phyloP scores from a whole-genome alignment of 2,329 filamentous ascomycete genomes.

The Xylaria arbuscula region DNA sequence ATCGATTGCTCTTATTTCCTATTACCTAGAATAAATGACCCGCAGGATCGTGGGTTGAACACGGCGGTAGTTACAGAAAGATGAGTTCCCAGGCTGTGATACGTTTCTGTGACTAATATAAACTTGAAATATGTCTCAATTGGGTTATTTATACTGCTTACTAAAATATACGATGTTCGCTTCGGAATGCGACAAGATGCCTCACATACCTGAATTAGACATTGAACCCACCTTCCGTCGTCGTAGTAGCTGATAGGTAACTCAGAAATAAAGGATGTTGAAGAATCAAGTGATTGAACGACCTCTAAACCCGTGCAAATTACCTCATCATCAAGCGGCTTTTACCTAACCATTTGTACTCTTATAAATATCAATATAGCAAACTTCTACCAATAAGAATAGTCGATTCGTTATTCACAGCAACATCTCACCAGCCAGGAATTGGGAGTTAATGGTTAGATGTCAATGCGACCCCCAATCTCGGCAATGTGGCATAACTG shows the following conservation, averaged over 20 bases:
- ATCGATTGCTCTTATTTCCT: not conserved
- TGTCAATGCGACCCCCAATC: conserved; percentile 5
- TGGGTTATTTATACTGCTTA: conserved; percentile 8
- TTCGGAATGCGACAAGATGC: not conserved
- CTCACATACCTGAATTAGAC: not conserved
- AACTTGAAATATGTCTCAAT: not conserved
- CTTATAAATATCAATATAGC: not conserved
- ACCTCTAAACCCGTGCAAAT: not conserved
- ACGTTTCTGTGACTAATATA: conserved; percentile 2
- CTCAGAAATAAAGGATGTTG: not conserved
- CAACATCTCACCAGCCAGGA: not conserved
- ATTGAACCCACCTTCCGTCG: not conserved
- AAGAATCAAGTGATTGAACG: not conserved
- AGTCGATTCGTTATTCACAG: not conserved
- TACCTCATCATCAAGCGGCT: not conserved
- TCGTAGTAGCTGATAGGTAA: not conserved
- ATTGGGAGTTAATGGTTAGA: not conserved
- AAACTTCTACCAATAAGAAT: not conserved
- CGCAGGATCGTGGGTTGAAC: not conserved
- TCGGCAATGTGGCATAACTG: conserved; percentile 15
- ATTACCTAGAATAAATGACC: not conserved
- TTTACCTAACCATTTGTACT: not conserved
- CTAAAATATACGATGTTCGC: not conserved
- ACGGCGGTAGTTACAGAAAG: not conserved
- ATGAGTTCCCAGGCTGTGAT: not conserved